Base-by-base conservation (phyloP, 2,329 filamentous ascomycete species). In the Pleomassaria siparia region DNA sequence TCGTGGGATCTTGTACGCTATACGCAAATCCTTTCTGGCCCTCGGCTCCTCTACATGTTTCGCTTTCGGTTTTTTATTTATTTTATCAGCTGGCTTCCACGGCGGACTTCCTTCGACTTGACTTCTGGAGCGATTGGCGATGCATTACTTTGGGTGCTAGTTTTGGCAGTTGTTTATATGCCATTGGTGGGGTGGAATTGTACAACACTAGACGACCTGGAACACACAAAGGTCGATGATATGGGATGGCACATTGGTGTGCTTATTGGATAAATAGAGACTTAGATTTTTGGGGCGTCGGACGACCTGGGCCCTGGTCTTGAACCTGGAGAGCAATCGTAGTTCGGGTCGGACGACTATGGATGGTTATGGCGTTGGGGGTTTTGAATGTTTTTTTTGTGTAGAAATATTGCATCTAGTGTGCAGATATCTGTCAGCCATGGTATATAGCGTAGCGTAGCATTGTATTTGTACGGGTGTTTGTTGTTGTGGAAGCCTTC, bases 301-400 rank as follows among this genome's bases (percentile, higher is more conserved):
- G 44, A 30, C 18, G 37, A 18, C 21, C 29, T n/a, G n/a, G n/a
- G n/a, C n/a, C n/a, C n/a, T n/a, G n/a, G n/a, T 44, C 40, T 29
- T 28, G 16, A 16, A 18, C 8, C 35, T 37, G 9, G 12, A 24
- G 32, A 25, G 54, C 52, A 15, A 51, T 48, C 50, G 52, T 40
- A 30, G 49, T 35, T 26, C 47, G 45, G 53, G 53, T 41, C 48
- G 37, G 20, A 43, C 12, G 32, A 44, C 20, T 43, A 15, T 28
- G 21, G 12, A 32, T 49, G 29, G 33, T 15, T 16, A 44, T 47
- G 28, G 44, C 40, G 28, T 39, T 44, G 24, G 32, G 18, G 13
- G 13, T 9, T 12, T 43, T 11, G 30, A 16, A 5, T 37, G 25
- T 11, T 20, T 45, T 2, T 16, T 6, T 40, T 36, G 24, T 15